phyloP scores from a whole-genome alignment of 179 eudicot species.

The Corrigiola litoralis region DNA sequence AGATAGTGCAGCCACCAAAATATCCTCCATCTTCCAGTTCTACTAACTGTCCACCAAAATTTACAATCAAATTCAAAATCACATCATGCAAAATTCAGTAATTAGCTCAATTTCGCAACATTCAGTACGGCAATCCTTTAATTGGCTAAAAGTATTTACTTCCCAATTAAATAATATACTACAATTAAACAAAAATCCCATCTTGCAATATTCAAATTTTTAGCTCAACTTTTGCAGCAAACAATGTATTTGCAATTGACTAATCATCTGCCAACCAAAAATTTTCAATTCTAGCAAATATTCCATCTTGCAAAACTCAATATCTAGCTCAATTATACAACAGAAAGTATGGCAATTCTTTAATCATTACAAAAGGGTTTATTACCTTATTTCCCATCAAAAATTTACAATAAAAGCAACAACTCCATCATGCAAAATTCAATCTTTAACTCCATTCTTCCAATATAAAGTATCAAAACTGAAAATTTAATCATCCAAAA shows the following conservation, averaged over 20 bases:
- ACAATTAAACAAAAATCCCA: too few relatives aligned
- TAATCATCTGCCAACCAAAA: constrained; percentile 27
- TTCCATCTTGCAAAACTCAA: background rate
- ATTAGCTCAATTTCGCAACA: background rate
- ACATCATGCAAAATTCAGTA: background rate
- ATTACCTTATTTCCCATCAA: background rate
- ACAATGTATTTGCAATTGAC: too few relatives aligned
- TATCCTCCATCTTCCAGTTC: constrained; percentile 64
- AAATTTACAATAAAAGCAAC: too few relatives aligned
- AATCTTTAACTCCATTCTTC: background rate
- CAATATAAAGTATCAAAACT: background rate
- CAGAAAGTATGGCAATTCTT: background rate
- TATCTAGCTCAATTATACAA: background rate
- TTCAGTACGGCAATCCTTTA: background rate
- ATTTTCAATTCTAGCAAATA: background rate
- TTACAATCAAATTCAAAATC: background rate
- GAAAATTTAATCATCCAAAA: background rate
- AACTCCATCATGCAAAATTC: background rate
- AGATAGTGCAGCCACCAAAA: constrained; percentile 58
- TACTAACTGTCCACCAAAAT: constrained; percentile 22
- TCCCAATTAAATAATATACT: too few relatives aligned
- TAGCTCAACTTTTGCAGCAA: too few relatives aligned
- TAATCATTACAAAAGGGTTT: background rate
- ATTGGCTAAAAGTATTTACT: too few relatives aligned
- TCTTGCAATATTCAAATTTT: too few relatives aligned